A percentile compares a stretch with the other conserved stretches of the same genome.
Evolutionary conservation across 1,284 basidiomycete genomes (phyloP).

Genomic region (Pseudozyma thailandica): DNA sequence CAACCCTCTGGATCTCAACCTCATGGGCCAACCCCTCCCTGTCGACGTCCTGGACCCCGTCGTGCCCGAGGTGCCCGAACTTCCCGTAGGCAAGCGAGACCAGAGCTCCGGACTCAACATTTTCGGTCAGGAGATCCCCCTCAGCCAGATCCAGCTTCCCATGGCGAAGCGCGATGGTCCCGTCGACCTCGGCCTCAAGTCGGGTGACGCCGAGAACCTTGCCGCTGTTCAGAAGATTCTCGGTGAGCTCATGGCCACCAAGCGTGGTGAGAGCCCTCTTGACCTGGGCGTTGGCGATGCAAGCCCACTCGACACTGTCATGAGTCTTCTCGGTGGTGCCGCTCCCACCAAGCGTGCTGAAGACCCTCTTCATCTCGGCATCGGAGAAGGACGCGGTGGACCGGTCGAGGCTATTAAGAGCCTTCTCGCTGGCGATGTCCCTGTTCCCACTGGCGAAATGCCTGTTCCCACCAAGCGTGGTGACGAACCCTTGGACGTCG

Average conservation of each 20-base stretch:
- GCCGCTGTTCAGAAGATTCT: slow-evolving; percentile 5
- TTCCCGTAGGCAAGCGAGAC: slow-evolving; percentile 19
- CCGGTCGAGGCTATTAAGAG: neutral
- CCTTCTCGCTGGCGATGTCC: neutral
- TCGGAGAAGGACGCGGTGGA: neutral
- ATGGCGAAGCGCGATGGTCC: slow-evolving; percentile 8
- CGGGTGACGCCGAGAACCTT: slow-evolving; percentile 9
- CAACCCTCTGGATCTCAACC: slow-evolving; percentile 12
- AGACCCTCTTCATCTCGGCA: neutral
- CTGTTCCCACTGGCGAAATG: too few relatives aligned
- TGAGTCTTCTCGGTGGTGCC: neutral
- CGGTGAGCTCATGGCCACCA: neutral
- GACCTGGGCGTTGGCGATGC: too few relatives aligned
- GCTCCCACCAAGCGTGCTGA: neutral
- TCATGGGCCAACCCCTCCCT: slow-evolving; percentile 15
- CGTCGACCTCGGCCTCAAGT: slow-evolving; percentile 17
- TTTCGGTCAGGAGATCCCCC: slow-evolving; percentile 20
- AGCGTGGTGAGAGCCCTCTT: neutral
- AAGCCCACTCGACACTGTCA: neutral
- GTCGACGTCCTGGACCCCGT: slow-evolving; percentile 4
- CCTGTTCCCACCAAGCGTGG: neutral
- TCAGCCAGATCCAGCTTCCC: slow-evolving; percentile 10
- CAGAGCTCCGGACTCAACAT: slow-evolving; percentile 24
- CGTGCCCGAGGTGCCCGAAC: slow-evolving; percentile 1
- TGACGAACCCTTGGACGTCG: neutral